phyloP scores from a whole-genome alignment of 371 early-diverging fungal genomes.

The Rhizopus microsporus region DNA sequence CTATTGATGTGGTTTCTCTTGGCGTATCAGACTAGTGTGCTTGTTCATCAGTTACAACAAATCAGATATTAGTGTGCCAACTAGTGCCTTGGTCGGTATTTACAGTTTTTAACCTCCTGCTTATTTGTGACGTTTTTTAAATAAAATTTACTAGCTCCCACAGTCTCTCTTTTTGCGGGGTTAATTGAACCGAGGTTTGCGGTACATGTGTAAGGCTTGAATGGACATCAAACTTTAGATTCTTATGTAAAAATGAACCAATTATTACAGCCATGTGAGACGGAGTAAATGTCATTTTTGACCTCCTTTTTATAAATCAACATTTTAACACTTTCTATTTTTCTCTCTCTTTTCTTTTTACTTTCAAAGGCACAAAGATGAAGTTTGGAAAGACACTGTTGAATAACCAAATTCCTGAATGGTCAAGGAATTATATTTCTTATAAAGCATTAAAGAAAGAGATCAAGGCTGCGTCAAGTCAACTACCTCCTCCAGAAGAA shows the following conservation, averaged over 20 bases:
- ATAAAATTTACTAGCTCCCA: too few species aligned
- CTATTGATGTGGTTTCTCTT: too few species aligned
- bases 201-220: too few species aligned
- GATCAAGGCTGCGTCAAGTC: conserved; percentile 57
- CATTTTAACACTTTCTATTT: background rate
- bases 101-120: too few species aligned
- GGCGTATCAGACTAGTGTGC: too few species aligned
- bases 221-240: background rate
- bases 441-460: conserved; percentile 69
- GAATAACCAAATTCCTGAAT: conserved; percentile 70
- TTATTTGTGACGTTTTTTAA: too few species aligned
- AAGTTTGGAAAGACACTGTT: conserved; percentile 73
- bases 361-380: conserved; percentile 36
- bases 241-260: background rate
- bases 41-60: too few species aligned
- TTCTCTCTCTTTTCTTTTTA: conserved; percentile 16
- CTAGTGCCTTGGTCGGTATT: too few species aligned
- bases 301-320: background rate
- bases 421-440: conserved; percentile 66
- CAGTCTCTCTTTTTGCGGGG: too few species aligned
- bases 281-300: conserved; percentile 6
- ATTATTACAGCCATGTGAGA: conserved; percentile 1
- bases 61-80: too few species aligned
- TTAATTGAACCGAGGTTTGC: too few species aligned
- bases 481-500: conserved; percentile 40